phyloP scores from a whole-genome alignment of 129 eudicot species.

The Sambucus nigra region DNA sequence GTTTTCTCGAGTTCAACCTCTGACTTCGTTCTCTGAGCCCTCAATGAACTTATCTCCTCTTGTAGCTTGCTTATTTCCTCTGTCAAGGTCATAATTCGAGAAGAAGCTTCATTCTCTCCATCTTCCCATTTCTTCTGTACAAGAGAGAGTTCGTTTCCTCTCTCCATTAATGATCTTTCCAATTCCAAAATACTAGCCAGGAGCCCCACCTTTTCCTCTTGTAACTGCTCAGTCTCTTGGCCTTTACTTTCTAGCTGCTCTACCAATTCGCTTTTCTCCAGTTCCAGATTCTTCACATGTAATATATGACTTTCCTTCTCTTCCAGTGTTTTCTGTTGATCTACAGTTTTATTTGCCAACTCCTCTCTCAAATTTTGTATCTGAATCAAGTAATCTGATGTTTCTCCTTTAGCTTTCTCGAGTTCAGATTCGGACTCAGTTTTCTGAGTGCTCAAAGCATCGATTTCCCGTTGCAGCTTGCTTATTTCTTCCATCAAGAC shows the following conservation, averaged over 20 bases:
- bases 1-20: constrained; percentile 39
- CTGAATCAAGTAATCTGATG: constrained; percentile 6
- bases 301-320: neutral
- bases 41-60: constrained; percentile 36
- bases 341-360: neutral
- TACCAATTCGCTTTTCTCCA: constrained; percentile 40
- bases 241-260: constrained; percentile 18
- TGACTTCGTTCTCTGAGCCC: constrained; percentile 32
- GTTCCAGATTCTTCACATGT: constrained; percentile 31
- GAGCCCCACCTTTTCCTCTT: constrained; percentile 22
- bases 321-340: neutral
- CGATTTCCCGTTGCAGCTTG: constrained; percentile 45
- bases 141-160: constrained; percentile 19
- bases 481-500: constrained; percentile 26
- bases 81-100: constrained; percentile 21
- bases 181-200: constrained; percentile 25
- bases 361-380: neutral
- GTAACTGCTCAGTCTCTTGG: constrained; percentile 26
- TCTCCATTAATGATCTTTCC: constrained; percentile 27
- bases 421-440: constrained; percentile 35
- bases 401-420: constrained; percentile 31
- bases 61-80: constrained; percentile 39
- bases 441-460: constrained; percentile 35
- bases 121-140: constrained; percentile 33
- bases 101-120: constrained; percentile 20